phyloP scores from a whole-genome alignment of 2,329 filamentous ascomycete species.

The Cryphonectria radicalis region DNA sequence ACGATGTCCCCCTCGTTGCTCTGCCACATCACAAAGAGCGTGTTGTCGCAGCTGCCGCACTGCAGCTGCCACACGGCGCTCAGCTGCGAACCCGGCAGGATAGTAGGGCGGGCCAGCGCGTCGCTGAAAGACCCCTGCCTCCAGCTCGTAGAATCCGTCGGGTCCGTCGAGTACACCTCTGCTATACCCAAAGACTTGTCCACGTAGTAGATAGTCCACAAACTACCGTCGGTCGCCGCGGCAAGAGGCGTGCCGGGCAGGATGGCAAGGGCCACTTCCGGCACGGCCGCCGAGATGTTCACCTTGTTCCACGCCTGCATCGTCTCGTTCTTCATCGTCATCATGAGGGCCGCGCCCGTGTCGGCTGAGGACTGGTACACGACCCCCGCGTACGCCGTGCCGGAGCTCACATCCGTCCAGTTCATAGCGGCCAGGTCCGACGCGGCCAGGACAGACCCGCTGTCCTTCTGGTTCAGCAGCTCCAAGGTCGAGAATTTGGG shows the following conservation, averaged over 20 bases:
- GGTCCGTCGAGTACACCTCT: conserved; percentile 26
- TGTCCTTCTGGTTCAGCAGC: neutral
- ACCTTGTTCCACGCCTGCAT: conserved; percentile 10
- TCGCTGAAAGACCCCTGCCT: conserved; percentile 17
- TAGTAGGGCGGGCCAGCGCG: conserved; percentile 15
- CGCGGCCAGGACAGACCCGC: conserved; percentile 18
- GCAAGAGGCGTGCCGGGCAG: conserved; percentile 28
- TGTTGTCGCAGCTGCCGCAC: conserved; percentile 29
- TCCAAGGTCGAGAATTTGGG: neutral
- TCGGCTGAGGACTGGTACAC: conserved; percentile 23
- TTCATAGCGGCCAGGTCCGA: conserved; percentile 23
- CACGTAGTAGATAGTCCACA: conserved; percentile 29
- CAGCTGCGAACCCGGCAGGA: conserved; percentile 20
- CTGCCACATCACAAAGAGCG: conserved; percentile 29
- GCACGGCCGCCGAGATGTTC: conserved; percentile 20
- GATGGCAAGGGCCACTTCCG: conserved; percentile 18
- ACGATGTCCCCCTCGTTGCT: conserved; percentile 19
- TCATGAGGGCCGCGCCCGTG: conserved; percentile 17
- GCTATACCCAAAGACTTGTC: conserved; percentile 20
- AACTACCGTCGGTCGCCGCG: conserved; percentile 24
- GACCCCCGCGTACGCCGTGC: conserved; percentile 21
- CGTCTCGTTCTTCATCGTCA: conserved; percentile 8
- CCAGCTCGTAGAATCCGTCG: conserved; percentile 15
- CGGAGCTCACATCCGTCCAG: conserved; percentile 17
- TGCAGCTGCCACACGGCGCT: conserved; percentile 29